Evolutionary conservation across 2,329 filamentous ascomycete species (phyloP), one percentile per base, ranked within the genome.

Genomic region (Exophiala calicioides): DNA sequence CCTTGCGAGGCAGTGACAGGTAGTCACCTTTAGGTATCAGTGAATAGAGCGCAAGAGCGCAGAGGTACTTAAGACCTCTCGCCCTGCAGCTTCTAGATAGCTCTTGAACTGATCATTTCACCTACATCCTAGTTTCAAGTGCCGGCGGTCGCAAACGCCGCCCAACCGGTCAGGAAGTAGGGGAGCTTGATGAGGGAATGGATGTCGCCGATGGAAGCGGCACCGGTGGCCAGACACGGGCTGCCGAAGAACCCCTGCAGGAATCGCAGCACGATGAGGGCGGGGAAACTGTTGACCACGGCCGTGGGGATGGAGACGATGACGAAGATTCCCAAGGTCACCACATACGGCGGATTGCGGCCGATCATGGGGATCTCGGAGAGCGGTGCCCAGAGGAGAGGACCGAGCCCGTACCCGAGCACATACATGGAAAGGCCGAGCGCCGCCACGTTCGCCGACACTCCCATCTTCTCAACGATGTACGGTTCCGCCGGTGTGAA

Each of bases 301-400:
- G 82, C 79, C 0, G 82, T 79, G 0, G 83, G 82, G 15, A 88
- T 75, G 3, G 76, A 79, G 12, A 88, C 63, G 50, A 87, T 74
- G 37, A 84, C 78, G 62, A 86, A 88, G 23, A 87, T 68, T 46
- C 77, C 76, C 68, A 88, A 83, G 6, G 83, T 84, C 53, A 78
- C 62, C 20, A 85, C 77, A 64, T 88, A 88, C 5, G 84, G 77
- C 0, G 80, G 79, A 57, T 83, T 87, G 6, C 85, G 74, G 3
- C 85, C 85, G 38, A 88, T 77, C 35, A 74, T 61, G 0, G 84
- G 82, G 19, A 88, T 80, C 64, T 88, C 85, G 35, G 74, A 78
- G 35, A 88, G 64, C 0, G 85, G 85, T 0, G 80, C 80, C 66
- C 80, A 86, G 12, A 58, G 34, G 24, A 59, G 30, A 26, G 56